phyloP scores from a whole-genome alignment of 495 filamentous ascomycete species.

The Penicillium atrosanguineum region DNA sequence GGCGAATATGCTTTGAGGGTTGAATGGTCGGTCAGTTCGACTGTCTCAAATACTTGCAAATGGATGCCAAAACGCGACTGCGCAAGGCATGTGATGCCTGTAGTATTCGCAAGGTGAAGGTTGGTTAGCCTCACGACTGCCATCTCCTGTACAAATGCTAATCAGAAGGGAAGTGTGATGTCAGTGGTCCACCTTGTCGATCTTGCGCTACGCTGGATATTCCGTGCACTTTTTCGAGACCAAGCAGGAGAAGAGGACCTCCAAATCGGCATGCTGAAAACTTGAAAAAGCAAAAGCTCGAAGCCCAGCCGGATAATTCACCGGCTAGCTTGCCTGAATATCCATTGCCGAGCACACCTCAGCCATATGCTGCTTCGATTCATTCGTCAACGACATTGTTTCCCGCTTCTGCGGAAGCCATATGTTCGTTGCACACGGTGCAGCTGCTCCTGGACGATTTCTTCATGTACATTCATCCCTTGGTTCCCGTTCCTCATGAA shows the following conservation, averaged over 20 bases:
- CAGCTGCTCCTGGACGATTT: conserved; percentile 77
- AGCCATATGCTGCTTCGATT: conserved; percentile 13
- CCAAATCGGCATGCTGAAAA: conserved; percentile 84
- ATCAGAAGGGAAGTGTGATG: conserved; percentile 63
- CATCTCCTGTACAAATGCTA: background rate
- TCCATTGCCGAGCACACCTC: conserved; percentile 23
- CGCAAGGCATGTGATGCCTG: conserved; percentile 84
- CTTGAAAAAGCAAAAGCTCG: conserved; percentile 65
- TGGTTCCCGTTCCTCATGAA: conserved; percentile 84
- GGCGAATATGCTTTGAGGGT: conserved; percentile 19
- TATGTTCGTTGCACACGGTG: conserved; percentile 66
- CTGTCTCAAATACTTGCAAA: conserved; percentile 19
- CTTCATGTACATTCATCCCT: conserved; percentile 84
- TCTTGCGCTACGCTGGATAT: conserved; percentile 77
- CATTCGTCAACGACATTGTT: conserved; percentile 22
- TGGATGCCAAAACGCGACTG: conserved; percentile 53
- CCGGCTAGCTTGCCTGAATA: conserved; percentile 26
- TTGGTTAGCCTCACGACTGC: conserved; percentile 25
- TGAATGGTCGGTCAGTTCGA: conserved; percentile 26
- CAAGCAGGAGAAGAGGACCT: conserved; percentile 76
- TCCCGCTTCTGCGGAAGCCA: conserved; percentile 62
- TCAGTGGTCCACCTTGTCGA: conserved; percentile 72
- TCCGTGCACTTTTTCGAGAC: conserved; percentile 78
- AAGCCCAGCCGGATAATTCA: conserved; percentile 30
- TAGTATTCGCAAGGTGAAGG: conserved; percentile 83